phyloP scores from a whole-genome alignment of 1,284 basidiomycete genomes.

The Cutaneotrichosporon mucoides region DNA sequence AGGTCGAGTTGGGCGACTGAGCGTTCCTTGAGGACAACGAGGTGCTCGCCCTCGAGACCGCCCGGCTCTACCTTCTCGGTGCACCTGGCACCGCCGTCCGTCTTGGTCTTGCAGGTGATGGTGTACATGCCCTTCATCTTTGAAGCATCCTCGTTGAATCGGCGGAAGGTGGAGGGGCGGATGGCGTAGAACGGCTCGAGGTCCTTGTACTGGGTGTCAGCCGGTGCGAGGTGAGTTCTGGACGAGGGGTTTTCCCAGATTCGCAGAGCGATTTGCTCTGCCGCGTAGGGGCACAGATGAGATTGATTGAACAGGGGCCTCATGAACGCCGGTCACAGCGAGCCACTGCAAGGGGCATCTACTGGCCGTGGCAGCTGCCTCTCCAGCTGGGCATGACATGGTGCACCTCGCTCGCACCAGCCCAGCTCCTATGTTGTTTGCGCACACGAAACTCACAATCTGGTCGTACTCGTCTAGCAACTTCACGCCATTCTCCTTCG shows the following conservation, averaged over 20 bases:
- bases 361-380: too few species aligned
- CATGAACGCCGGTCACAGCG: too few species aligned
- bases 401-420: too few species aligned
- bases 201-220: constrained; percentile 31
- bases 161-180: constrained; percentile 24
- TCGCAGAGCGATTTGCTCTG: too few species aligned
- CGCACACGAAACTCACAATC: constrained; percentile 30
- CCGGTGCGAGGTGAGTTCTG: neutral
- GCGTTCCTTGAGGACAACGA: constrained; percentile 26
- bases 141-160: constrained; percentile 20
- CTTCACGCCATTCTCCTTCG: constrained; percentile 30
- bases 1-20: constrained; percentile 36
- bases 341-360: too few species aligned
- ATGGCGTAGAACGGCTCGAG: constrained; percentile 46
- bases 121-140: constrained; percentile 39
- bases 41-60: constrained; percentile 34
- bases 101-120: constrained; percentile 28
- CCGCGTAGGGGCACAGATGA: too few species aligned
- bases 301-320: too few species aligned
- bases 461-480: constrained; percentile 49
- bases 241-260: too few species aligned
- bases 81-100: constrained; percentile 16
- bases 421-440: too few species aligned
- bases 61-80: constrained; percentile 24
- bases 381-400: too few species aligned